Conservation (phyloP, 352 stramenopile species). For the Phytopythium chamaehyphon region DNA sequence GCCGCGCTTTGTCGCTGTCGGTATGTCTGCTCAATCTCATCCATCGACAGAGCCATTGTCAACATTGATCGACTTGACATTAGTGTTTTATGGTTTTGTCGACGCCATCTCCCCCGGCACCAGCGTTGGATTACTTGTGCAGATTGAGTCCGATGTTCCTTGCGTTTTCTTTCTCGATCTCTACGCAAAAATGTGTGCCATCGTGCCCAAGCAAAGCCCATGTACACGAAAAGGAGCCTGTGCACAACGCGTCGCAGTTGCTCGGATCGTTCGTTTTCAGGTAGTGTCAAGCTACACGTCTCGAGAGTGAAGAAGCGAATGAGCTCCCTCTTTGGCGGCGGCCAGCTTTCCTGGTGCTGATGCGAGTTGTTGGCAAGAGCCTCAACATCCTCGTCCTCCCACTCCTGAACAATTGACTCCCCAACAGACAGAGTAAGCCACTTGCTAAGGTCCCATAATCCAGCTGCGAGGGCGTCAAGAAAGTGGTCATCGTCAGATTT, state of each 20-base stretch:
- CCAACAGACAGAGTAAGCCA: conserved; percentile 28
- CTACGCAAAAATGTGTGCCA: conserved; percentile 42
- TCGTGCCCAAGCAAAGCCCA: conserved; percentile 53
- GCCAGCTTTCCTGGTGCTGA: neutral
- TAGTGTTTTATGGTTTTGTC: conserved; percentile 7
- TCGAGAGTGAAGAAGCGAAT: conserved; percentile 55
- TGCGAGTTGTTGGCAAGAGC: neutral
- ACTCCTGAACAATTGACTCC: conserved; percentile 19
- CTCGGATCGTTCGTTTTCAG: conserved; percentile 24
- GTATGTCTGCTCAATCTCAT: conserved; percentile 38
- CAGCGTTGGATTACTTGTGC: conserved; percentile 39
- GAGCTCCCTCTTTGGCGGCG: neutral
- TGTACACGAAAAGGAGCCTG: conserved; percentile 61
- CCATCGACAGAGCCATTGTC: conserved; percentile 17
- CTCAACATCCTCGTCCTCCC: conserved; percentile 41
- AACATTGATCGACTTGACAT: neutral
- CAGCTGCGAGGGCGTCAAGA: conserved; percentile 22
- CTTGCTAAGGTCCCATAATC: conserved; percentile 32
- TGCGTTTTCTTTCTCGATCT: conserved; percentile 30
- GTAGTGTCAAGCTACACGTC: conserved; percentile 36
- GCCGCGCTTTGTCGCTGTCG: conserved; percentile 35
- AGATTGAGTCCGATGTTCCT: conserved; percentile 14
- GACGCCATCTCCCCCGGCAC: conserved; percentile 22
- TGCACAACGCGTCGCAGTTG: conserved; percentile 43
- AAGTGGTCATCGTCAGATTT: conserved; percentile 37